These are phyloP conservation scores for Carex parvula DNA, from an alignment of 176 grass and related monocot genomes.

Conservation along the genomic window DNA sequence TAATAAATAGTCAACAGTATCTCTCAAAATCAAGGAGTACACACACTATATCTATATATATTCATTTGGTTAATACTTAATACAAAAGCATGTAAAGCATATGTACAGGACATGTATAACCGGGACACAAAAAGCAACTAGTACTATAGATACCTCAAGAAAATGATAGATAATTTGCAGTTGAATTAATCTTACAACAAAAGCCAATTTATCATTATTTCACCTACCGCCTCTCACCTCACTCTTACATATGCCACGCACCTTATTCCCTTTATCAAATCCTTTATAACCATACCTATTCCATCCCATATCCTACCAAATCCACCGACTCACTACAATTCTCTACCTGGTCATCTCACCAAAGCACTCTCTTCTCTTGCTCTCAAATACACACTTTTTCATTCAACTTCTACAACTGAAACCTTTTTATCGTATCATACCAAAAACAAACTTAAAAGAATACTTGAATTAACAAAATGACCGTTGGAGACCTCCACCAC, in stretches of 20 bases:
- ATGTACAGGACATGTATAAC: not conserved
- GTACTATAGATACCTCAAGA: not conserved
- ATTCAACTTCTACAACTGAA: constrained; percentile 26
- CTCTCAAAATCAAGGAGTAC: too few species aligned
- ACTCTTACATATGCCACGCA: constrained; percentile 21
- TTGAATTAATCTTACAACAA: constrained; percentile 6
- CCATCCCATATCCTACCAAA: constrained; percentile 44
- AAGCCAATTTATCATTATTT: not conserved
- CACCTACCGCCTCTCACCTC: constrained; percentile 29
- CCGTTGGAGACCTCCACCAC: not conserved
- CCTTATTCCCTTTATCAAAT: not conserved
- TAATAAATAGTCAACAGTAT: too few species aligned
- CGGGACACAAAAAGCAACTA: not conserved
- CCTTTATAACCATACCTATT: constrained; percentile 25
- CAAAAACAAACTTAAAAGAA: not conserved
- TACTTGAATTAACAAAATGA: constrained; percentile 34
- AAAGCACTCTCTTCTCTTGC: not conserved
- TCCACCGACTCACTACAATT: constrained; percentile 35
- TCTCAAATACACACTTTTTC: constrained; percentile 8
- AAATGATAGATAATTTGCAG: constrained; percentile 9
- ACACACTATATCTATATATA: not conserved
- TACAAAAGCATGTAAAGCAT: not conserved
- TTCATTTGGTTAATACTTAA: not conserved
- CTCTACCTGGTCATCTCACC: constrained; percentile 13
- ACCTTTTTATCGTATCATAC: not conserved